Conservation (phyloP, 495 filamentous ascomycete species). For the Trichodelitschia bisporula region DNA sequence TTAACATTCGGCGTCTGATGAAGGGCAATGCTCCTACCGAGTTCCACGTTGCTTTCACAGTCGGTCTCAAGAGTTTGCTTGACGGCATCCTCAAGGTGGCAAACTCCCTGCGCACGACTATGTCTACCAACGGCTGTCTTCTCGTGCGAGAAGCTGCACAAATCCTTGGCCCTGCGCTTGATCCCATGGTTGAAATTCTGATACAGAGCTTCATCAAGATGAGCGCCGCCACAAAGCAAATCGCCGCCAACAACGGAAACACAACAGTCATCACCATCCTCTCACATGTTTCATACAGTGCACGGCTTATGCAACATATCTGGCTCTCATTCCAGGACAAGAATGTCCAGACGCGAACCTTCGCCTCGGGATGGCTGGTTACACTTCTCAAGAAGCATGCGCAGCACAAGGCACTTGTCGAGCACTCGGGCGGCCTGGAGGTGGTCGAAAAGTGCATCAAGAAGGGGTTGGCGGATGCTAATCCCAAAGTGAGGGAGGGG, state of each 20-base stretch:
- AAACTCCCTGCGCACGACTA: constrained; percentile 67
- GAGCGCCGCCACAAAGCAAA: constrained; percentile 71
- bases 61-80: constrained; percentile 43
- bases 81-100: constrained; percentile 81
- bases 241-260: constrained; percentile 58
- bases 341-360: constrained; percentile 62
- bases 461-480: constrained; percentile 64
- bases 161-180: constrained; percentile 49
- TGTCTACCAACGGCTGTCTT: constrained; percentile 63
- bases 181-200: constrained; percentile 73
- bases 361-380: constrained; percentile 60
- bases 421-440: constrained; percentile 61
- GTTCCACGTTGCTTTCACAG: constrained; percentile 40
- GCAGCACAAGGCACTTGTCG: constrained; percentile 54
- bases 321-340: constrained; percentile 65
- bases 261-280: constrained; percentile 51
- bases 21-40: constrained; percentile 67
- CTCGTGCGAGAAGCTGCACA: constrained; percentile 69
- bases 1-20: constrained; percentile 49
- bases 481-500: constrained; percentile 62
- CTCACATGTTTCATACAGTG: constrained; percentile 47
- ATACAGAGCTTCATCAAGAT: constrained; percentile 78
- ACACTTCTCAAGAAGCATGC: constrained; percentile 55
- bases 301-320: constrained; percentile 63
- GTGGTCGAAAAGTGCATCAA: constrained; percentile 68